Evolutionary conservation across 306 rosid species (phyloP), one percentile per base, ranked within the genome.

Genomic region (Rosa lucieae): DNA sequence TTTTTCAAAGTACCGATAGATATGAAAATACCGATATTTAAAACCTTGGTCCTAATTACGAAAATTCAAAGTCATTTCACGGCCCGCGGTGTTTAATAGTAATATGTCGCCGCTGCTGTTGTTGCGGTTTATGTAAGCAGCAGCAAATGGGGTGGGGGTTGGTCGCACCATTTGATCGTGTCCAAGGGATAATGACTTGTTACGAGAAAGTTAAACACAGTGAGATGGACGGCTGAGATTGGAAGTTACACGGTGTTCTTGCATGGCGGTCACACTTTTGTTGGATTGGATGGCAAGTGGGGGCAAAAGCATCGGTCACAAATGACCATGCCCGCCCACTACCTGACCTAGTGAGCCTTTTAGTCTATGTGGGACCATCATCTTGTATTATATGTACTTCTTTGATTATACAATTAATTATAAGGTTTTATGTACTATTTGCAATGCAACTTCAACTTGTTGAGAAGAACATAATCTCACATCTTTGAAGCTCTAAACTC

Each of bases 191-290:
- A 63, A 73, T 4, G 70, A 68, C 58, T 26, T 12, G 72, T 3
- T 20, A 1, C 12, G 14, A 0, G 7, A 72, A 66, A 47, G 82
- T 84, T 84, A 80, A 67, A 76, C 68, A 17, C 51, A 70, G 21
- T 26, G 10, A 8, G 63, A 23, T 10, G 1, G 40, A 76, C 80
- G 77, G 84, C 56, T 67, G 37, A 18, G 69, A 56, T 72, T 40
- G 0, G 67, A 37, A 51, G 7, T 40, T 35, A n/a, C 26, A 21
- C 29, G 68, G 12, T 35, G 15, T 21, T 44, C 32, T 23, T 13
- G 37, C 37, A 2, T 32, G 37, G 37, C 37, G 3, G 37, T 2
- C 37, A 2, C 3, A 32, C 37, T 32, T 32, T 32, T 32, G 37
- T 32, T 32, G 37, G 37, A 32, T 32, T 32, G 3, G 37, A 32